Percentiles rank a stretch among this genome's conserved stretches.
Evolutionary conservation across 106 monocot genomes (phyloP).

Genomic region (Dendrobium huoshanense): DNA sequence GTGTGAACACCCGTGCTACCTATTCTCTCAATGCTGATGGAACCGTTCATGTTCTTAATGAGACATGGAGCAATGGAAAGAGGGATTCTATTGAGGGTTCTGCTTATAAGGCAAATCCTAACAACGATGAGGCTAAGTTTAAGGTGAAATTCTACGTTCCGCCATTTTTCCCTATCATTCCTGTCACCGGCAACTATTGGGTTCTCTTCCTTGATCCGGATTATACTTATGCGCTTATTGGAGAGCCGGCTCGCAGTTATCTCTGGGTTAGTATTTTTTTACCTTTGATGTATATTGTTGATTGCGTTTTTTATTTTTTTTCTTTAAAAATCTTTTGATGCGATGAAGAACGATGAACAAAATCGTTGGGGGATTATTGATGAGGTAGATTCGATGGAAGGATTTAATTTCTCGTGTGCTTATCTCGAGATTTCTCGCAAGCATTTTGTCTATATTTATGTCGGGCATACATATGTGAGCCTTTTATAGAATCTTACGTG

Average conservation of each 20-base stretch:
- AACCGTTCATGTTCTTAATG: constrained; percentile 75
- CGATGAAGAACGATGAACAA: too few relatives aligned
- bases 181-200: constrained; percentile 84
- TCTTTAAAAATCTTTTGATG: too few relatives aligned
- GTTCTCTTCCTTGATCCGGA: constrained; percentile 67
- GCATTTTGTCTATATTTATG: too few relatives aligned
- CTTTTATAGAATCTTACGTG: too few relatives aligned
- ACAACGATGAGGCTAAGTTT: constrained; percentile 83
- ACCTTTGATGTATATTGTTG: background rate
- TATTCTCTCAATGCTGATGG: constrained; percentile 61
- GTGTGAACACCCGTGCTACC: constrained; percentile 75
- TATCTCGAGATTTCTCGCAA: too few relatives aligned
- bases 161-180: constrained; percentile 81
- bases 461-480: too few relatives aligned
- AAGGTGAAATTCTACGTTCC: constrained; percentile 96
- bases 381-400: too few relatives aligned
- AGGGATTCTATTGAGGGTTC: constrained; percentile 64
- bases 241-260: constrained; percentile 63
- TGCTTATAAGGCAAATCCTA: constrained; percentile 59
- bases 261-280: constrained; percentile 55
- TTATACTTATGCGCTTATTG: constrained; percentile 68
- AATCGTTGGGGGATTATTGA: too few relatives aligned
- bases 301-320: too few relatives aligned
- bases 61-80: constrained; percentile 85
- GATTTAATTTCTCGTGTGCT: too few relatives aligned